Evolutionary conservation across 2,329 filamentous ascomycete species (phyloP), one percentile per base, ranked within the genome.

Genomic region (Colletotrichum cereale): DNA sequence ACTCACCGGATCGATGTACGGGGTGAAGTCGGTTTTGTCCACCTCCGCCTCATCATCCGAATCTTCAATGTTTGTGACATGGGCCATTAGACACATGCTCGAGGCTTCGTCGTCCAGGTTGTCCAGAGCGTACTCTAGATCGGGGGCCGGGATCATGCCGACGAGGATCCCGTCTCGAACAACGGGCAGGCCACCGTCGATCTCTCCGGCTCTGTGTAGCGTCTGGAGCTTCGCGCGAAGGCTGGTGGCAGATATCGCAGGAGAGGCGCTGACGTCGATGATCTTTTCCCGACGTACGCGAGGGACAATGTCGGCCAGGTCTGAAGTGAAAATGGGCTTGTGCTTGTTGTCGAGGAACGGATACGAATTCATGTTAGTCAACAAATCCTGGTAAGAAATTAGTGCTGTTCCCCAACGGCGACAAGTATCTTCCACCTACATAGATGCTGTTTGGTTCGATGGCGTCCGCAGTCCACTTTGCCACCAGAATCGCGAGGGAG

Each of bases 391-490:
- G 44, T 10, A 18, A 38, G 16, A 2, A 16, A 21, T 75, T 47
- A 75, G 72, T 38, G 29, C 63, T 81, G 63, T 79, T 0, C 3
- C 24, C 76, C 64, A 18, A 42, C 14, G 11, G 1, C 11, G 1
- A 3, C 16, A 34, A 26, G 5, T 2, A 10, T 21, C 0, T 36
- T 12, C 29, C 18, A 83, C 89, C 83, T 82, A 92, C 90, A 79
- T 98, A 98, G 73, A 99, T 98, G 80, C 94, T 97, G 64, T 94
- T 87, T 21, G 96, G 96, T 81, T 99, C 96, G 62, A 99, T 89
- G 4, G 95, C 95, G 82, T 98, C 96, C 0, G 96, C 95, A 0
- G 95, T 97, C 96, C 96, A 99, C 83, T 99, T 99, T n/a, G 96
- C 91, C 36, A 97, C 95, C 5, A 98, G 86, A 42, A 99, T 94